Evolutionary conservation across 257 asterid genomes (phyloP).

Genomic region (Eucommia ulmoides): DNA sequence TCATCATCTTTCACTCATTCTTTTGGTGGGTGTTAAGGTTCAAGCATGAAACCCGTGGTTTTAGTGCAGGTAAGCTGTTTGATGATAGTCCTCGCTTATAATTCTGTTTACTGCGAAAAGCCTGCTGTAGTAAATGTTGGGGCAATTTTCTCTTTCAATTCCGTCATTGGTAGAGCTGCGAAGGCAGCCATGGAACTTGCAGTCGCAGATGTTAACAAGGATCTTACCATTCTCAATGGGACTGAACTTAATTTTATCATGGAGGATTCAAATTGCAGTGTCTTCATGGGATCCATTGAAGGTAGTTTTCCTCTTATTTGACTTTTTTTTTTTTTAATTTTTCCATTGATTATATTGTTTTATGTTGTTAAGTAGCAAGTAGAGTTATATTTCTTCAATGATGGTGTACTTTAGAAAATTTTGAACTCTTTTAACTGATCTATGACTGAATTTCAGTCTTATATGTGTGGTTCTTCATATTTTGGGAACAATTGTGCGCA

Average conservation of each 20-base stretch:
- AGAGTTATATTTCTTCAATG: too few relatives aligned
- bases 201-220: conserved; percentile 34
- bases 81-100: background rate
- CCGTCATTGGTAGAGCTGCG: conserved; percentile 36
- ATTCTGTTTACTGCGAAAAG: conserved; percentile 14
- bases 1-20: too few relatives aligned
- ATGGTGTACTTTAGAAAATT: too few relatives aligned
- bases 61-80: conserved; percentile 1
- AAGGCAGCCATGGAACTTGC: conserved; percentile 40
- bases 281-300: conserved; percentile 30
- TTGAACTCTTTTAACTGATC: too few relatives aligned
- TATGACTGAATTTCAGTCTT: too few relatives aligned
- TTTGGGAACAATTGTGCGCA: too few relatives aligned
- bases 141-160: conserved; percentile 25
- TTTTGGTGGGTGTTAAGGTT: background rate
- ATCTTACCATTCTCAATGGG: conserved; percentile 28
- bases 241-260: conserved; percentile 20
- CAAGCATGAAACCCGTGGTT: conserved; percentile 6
- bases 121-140: conserved; percentile 32
- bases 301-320: conserved; percentile 8
- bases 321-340: background rate
- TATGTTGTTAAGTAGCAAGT: too few relatives aligned
- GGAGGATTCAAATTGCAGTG: conserved; percentile 30
- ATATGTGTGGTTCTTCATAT: too few relatives aligned
- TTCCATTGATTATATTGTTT: too few relatives aligned